Conservation (phyloP, 805 yeast genomes). For the Torulaspora indica region DNA sequence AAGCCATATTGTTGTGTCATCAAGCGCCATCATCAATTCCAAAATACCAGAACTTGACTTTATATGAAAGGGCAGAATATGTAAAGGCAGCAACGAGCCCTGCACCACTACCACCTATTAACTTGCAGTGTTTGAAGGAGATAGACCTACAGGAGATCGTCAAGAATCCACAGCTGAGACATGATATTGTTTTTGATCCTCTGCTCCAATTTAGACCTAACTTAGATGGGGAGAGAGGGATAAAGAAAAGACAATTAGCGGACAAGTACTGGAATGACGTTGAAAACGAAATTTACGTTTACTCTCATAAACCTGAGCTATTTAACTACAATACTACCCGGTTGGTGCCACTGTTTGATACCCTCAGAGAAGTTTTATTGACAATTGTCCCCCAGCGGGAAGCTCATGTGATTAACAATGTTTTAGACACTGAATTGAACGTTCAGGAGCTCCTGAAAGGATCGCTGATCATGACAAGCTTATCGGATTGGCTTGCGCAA, state of each 20-base stretch:
- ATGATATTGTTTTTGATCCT: constrained; percentile 89
- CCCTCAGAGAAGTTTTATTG: constrained; percentile 71
- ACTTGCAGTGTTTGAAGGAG: constrained; percentile 73
- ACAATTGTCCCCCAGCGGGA: constrained; percentile 76
- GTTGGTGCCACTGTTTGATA: constrained; percentile 66
- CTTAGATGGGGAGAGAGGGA: constrained; percentile 85
- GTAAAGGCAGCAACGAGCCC: constrained; percentile 26
- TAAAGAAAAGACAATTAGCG: constrained; percentile 65
- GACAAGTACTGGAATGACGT: constrained; percentile 83
- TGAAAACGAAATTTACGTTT: constrained; percentile 56
- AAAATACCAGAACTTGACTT: constrained; percentile 18
- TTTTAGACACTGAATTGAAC: constrained; percentile 69
- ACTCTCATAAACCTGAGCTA: constrained; percentile 30
- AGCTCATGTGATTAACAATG: constrained; percentile 57
- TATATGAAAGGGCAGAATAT: constrained; percentile 26
- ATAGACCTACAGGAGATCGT: constrained; percentile 84
- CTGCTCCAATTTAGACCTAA: constrained; percentile 87
- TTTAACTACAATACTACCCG: constrained; percentile 38
- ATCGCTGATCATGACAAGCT: constrained; percentile 64
- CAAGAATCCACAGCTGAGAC: constrained; percentile 87
- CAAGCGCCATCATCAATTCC: constrained; percentile 14
- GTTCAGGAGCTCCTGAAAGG: constrained; percentile 69
- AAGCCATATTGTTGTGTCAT: constrained; percentile 21
- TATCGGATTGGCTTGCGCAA: constrained; percentile 69
- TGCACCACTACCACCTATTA: constrained; percentile 74